A percentile compares a stretch with the other conserved stretches of the same genome.
phyloP scores from a whole-genome alignment of 2,329 filamentous ascomycete species.

The Colletotrichum neosansevieriae region DNA sequence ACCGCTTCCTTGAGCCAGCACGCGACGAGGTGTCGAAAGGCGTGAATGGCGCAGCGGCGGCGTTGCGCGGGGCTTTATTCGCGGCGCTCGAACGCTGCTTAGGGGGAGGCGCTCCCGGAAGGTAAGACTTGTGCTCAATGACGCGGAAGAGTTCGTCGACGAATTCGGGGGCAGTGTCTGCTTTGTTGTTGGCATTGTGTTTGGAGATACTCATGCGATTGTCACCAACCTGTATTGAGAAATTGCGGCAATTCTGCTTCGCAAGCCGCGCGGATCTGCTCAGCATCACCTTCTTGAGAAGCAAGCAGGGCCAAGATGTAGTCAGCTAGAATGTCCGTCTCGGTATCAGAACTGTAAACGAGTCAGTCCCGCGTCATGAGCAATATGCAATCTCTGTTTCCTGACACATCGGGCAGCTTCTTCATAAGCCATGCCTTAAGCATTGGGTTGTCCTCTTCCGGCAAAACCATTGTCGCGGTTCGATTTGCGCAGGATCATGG shows the following conservation, averaged over 20 bases:
- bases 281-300: constrained; percentile 72
- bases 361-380: not conserved
- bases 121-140: constrained; percentile 71
- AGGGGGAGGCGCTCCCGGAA: constrained; percentile 62
- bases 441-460: constrained; percentile 70
- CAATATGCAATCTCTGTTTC: not conserved
- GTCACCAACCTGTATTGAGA: constrained; percentile 71
- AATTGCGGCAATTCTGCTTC: constrained; percentile 82
- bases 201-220: not conserved
- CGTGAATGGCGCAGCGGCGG: constrained; percentile 31
- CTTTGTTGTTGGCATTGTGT: not conserved
- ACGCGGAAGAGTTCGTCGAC: constrained; percentile 77
- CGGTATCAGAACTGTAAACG: constrained; percentile 76
- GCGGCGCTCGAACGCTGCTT: constrained; percentile 38
- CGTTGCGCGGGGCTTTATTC: constrained; percentile 33
- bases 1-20: constrained; percentile 50
- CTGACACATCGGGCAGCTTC: constrained; percentile 44
- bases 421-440: constrained; percentile 84
- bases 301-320: constrained; percentile 84
- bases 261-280: constrained; percentile 75
- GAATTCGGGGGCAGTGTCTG: constrained; percentile 34
- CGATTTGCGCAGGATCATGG: constrained; percentile 10
- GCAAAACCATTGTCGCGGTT: constrained; percentile 67
- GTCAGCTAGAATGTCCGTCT: constrained; percentile 84
- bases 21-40: constrained; percentile 41